Evolutionary conservation across 805 yeast genomes (phyloP), one percentile per base, ranked within the genome.

Genomic region (Saccharomycopsis microspora): DNA sequence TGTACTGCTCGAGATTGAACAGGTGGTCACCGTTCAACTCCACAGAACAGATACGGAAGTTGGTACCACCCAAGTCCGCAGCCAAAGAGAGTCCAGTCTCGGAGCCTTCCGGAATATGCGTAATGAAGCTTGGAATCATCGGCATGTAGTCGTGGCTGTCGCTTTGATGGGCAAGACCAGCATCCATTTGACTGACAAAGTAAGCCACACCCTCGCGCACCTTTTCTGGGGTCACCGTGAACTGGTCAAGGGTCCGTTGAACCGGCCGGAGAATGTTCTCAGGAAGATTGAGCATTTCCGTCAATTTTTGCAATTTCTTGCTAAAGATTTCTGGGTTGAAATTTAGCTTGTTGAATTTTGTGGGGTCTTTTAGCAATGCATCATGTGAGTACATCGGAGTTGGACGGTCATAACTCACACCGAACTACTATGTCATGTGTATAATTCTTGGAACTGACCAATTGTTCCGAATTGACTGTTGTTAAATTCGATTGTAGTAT

Each of bases 21-120:
- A 90, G 80, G 55, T 85, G 86, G 58, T 80, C 80, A 46, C 94
- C 94, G 44, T 73, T 69, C 57, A 90, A 71, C 36, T 72, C 63
- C 32, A 90, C 89, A 1, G 96, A 87, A 61, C 97, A 88, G 30
- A 93, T 96, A 58, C 98, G 74, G 67, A 90, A 87, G 64, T 93
- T 89, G 49, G 97, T 89, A 44, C 97, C 97, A 53, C 98, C 98
- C 46, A 90, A 71, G 61, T 90, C 97, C 4, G 93, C 95, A 47
- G 97, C 97, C 51, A 90, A 68, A 53, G 74, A 78, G 38, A 85
- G 70, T 41, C 97, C 97, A 47, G 69, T 71, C 62, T 90, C 98
- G 43, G 75, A 71, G 41, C 98, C 98, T 40, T 73, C 75, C 28
- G 98, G 98, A 48, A 86, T 74, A 7, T 75, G 72, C 5, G 96